Base-by-base conservation (phyloP, 169 alveolate genomes). In the Plasmodium malariae region DNA sequence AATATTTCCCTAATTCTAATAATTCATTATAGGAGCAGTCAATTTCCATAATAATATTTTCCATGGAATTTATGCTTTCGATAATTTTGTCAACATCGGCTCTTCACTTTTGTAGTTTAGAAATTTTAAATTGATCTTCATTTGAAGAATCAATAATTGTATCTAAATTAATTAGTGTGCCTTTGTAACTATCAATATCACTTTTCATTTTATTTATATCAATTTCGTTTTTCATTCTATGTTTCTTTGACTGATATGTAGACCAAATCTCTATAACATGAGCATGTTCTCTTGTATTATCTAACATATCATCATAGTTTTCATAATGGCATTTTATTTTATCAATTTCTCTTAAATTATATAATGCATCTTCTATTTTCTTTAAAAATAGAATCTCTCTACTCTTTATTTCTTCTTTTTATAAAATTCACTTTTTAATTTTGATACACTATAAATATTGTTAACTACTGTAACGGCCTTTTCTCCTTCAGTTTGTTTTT, bases 401-500 rank as follows among this genome's bases (percentile, higher is more conserved):
- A 28, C 30, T 34, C 19, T 63, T 63, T 32, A 43, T 43, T 63
- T 63, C 34, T 28, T 63, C n/a, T 21, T 63, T 63, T 30, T 63
- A 21, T 5, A 28, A 63, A 63, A 32, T 63, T 63, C 73, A 32
- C 30, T 63, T 30, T 32, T 63, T 19, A 63, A 21, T 43, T 28
- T 28, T 63, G 43, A 24, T 21, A 63, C 24, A 1, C 73, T 63
- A 32, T 63, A 63, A 32, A 63, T 63, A 43, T 24, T 34, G 5
- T 63, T 30, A 28, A 49, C 73, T 30, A 28, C 54, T 7, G 73
- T 30, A 1, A 19, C 30, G 4, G 30, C 51, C 26, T 21, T 63
- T 63, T 63, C 73, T 21, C 73, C 73, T 63, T 63, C 49, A 28
- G 19, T 30, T 63, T 63, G 73, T 28, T 63, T 63, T 28, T 63